Evolutionary conservation across 768 basidiomycete genomes (phyloP).

Genomic region (Flagelloscypha sp.): DNA sequence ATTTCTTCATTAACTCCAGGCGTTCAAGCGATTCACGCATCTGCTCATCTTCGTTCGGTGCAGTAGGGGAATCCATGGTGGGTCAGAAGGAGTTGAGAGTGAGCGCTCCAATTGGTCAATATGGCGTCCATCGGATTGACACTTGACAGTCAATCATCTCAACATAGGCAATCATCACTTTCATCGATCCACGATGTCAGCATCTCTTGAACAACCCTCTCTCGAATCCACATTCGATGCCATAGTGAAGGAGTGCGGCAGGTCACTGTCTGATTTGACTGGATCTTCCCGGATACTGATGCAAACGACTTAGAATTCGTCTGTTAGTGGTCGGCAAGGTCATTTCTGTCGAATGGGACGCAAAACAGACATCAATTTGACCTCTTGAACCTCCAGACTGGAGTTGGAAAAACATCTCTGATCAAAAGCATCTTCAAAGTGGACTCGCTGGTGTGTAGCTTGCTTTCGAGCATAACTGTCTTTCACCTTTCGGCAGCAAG

Average conservation of each 20-base stretch:
- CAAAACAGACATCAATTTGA: background rate
- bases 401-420: slow-evolving; percentile 11
- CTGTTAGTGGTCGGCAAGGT: background rate
- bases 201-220: too few species aligned
- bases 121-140: too few species aligned
- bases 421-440: slow-evolving; percentile 10
- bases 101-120: too few species aligned
- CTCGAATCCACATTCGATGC: background rate
- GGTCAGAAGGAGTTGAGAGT: too few species aligned
- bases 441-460: background rate
- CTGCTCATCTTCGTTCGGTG: too few species aligned
- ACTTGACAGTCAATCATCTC: too few species aligned
- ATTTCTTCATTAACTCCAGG: too few species aligned
- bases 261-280: background rate
- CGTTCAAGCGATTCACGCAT: too few species aligned
- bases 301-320: background rate
- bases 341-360: too few species aligned
- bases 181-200: too few species aligned
- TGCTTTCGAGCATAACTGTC: background rate
- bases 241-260: background rate
- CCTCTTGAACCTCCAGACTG: slow-evolving; percentile 4
- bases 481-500: background rate
- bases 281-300: background rate
- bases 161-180: too few species aligned
- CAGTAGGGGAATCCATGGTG: too few species aligned